These are phyloP conservation scores for Parietaria judaica DNA, from an alignment of 306 rosid genomes.

Conservation along the genomic window DNA sequence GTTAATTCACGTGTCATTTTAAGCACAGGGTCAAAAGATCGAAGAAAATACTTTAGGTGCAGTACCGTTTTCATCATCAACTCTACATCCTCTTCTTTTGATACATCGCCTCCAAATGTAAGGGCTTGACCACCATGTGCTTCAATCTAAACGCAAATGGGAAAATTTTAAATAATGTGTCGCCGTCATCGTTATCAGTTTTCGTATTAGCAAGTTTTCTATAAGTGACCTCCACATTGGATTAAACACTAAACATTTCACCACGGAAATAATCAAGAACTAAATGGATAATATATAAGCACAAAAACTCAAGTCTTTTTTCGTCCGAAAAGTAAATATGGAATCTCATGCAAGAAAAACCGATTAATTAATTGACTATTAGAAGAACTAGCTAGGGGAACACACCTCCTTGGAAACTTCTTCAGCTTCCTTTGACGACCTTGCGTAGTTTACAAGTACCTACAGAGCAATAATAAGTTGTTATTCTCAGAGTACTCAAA, in stretches of 20 bases:
- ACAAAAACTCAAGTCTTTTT: background rate
- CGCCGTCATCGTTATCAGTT: background rate
- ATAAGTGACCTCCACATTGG: background rate
- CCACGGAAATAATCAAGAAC: background rate
- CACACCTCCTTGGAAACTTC: constrained; percentile 83
- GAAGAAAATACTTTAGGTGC: constrained; percentile 16
- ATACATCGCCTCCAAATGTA: constrained; percentile 79
- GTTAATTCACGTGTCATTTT: background rate
- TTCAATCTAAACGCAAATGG: constrained; percentile 46
- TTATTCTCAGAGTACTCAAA: background rate
- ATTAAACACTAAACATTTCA: background rate
- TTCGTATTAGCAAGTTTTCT: background rate
- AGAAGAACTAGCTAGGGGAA: background rate
- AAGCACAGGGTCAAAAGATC: constrained; percentile 17
- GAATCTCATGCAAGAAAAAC: background rate
- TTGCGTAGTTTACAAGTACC: constrained; percentile 88
- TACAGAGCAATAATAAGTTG: constrained; percentile 18
- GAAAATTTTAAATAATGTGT: background rate
- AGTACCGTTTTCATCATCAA: constrained; percentile 78
- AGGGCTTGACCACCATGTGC: constrained; percentile 79
- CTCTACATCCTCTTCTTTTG: constrained; percentile 74
- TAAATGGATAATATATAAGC: background rate
- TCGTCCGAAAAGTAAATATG: background rate
- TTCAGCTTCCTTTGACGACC: constrained; percentile 86
- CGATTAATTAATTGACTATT: background rate